Conservation (phyloP, 306 rosid species). For the Fragaria vesca region DNA sequence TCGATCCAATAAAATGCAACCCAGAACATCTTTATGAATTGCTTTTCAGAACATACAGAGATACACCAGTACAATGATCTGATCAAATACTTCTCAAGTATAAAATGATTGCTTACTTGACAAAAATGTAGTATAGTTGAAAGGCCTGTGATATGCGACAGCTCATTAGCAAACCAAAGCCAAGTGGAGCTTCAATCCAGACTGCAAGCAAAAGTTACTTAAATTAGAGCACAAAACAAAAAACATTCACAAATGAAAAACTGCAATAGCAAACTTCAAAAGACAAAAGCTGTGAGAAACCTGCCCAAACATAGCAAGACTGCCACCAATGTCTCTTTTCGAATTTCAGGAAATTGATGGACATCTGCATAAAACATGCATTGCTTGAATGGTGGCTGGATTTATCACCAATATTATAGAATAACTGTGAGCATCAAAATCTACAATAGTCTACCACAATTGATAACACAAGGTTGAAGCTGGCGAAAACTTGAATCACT, state of each 20-base stretch:
- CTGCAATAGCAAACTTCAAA: not conserved
- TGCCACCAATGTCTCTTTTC: slow-evolving; percentile 68
- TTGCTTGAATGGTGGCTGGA: not conserved
- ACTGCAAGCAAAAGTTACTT: slow-evolving; percentile 52
- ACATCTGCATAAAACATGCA: slow-evolving; percentile 45
- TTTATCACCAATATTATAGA: slow-evolving; percentile 10
- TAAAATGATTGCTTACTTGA: slow-evolving; percentile 55
- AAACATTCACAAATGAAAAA: slow-evolving; percentile 14
- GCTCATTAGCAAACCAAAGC: slow-evolving; percentile 86
- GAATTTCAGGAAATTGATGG: slow-evolving; percentile 50
- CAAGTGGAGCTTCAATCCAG: slow-evolving; percentile 93
- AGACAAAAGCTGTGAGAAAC: slow-evolving; percentile 41
- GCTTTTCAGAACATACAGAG: not conserved
- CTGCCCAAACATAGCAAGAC: slow-evolving; percentile 92
- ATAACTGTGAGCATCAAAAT: slow-evolving; percentile 1
- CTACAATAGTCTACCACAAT: slow-evolving; percentile 48
- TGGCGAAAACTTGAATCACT: slow-evolving; percentile 79
- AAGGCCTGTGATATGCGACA: slow-evolving; percentile 81
- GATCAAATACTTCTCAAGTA: slow-evolving; percentile 17
- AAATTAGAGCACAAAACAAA: not conserved
- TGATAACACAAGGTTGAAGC: slow-evolving; percentile 80
- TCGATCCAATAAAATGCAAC: not conserved
- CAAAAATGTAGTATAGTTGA: slow-evolving; percentile 78
- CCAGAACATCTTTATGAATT: not conserved
- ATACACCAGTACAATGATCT: not conserved